phyloP scores from a whole-genome alignment of 192 early-diverging fungal genomes.

The Linnemannia elongata region DNA sequence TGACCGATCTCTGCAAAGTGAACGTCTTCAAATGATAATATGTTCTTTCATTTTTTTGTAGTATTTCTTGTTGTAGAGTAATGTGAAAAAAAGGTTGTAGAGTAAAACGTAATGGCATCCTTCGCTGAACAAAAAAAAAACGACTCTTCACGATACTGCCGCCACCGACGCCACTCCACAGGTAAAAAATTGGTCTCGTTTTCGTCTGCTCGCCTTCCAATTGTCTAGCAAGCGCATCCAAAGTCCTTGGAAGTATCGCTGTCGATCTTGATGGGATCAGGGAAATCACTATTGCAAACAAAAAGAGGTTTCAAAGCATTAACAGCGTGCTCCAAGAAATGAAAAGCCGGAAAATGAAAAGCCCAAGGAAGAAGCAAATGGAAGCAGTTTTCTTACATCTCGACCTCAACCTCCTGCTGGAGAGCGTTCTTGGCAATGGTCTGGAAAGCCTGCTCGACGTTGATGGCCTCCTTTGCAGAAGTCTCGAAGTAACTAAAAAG shows the following conservation, averaged over 20 bases:
- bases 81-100: not conserved
- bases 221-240: conserved; percentile 75
- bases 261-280: conserved; percentile 92
- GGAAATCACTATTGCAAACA: conserved; percentile 77
- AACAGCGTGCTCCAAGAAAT: not conserved
- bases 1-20: not conserved
- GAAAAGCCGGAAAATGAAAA: not conserved
- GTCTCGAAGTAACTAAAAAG: conserved; percentile 92
- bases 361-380: not conserved
- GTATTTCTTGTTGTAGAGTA: not conserved
- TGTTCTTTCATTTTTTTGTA: not conserved
- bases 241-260: conserved; percentile 74
- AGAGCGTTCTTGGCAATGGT: conserved; percentile 96
- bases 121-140: conserved; percentile 8
- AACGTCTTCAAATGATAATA: not conserved
- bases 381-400: conserved; percentile 67
- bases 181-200: not conserved
- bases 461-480: conserved; percentile 97
- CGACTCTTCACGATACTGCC: not conserved
- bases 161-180: not conserved
- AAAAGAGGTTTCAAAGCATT: not conserved
- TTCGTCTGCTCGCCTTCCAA: not conserved
- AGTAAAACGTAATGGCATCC: not conserved
- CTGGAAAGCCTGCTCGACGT: conserved; percentile 98
- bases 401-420: conserved; percentile 92